Conservation (phyloP, 2,329 filamentous ascomycete species). For the Lachnellula cervina region DNA sequence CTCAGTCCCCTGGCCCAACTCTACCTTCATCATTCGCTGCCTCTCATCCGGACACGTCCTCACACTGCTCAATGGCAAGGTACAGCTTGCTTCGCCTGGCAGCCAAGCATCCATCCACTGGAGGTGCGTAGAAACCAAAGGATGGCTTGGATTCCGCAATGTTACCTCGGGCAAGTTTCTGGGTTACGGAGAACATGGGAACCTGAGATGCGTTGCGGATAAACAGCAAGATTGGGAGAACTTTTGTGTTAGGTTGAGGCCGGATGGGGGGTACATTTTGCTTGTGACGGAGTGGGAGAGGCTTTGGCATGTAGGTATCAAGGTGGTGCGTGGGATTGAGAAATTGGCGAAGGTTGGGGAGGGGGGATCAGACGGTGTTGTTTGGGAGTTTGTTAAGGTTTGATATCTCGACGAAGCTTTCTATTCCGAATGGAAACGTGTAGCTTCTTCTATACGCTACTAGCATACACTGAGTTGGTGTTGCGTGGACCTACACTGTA, state of each 20-base stretch:
- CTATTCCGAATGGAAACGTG: too few species aligned
- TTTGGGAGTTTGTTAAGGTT: constrained; percentile 20
- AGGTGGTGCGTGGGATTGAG: constrained; percentile 7
- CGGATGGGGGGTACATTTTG: constrained; percentile 19
- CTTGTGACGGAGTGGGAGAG: constrained; percentile 21
- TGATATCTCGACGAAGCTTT: too few species aligned
- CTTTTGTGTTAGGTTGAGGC: constrained; percentile 18
- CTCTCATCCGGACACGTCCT: constrained; percentile 14
- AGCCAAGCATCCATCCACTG: constrained; percentile 18
- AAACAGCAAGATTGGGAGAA: constrained; percentile 17
- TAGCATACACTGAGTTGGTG: too few species aligned
- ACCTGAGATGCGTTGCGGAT: constrained; percentile 10
- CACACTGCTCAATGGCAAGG: constrained; percentile 13
- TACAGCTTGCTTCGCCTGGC: constrained; percentile 14
- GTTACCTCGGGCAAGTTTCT: constrained; percentile 12
- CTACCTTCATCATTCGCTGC: constrained; percentile 21
- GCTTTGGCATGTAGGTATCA: constrained; percentile 18
- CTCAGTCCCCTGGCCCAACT: constrained; percentile 19
- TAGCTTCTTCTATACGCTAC: too few species aligned
- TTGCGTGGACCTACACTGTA: too few species aligned
- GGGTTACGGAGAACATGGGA: constrained; percentile 14
- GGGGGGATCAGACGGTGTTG: constrained; percentile 3
- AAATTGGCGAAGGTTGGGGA: constrained; percentile 18
- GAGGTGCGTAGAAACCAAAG: constrained; percentile 19
- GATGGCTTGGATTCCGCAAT: constrained; percentile 22